phyloP scores from a whole-genome alignment of 2,329 filamentous ascomycete species.

The Sordariomycetes sp. region DNA sequence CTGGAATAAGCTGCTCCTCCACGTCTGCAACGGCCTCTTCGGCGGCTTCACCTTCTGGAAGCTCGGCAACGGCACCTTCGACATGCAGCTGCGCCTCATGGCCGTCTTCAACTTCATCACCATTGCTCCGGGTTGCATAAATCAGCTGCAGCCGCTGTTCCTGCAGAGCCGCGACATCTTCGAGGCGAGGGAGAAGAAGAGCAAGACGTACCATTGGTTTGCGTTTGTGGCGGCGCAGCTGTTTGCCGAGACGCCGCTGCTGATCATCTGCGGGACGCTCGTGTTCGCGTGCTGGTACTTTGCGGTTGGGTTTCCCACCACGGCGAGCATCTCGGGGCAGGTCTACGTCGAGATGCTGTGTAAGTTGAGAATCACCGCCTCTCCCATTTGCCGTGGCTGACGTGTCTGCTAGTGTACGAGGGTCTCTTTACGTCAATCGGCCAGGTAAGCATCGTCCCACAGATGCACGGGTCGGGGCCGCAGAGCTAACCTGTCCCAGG shows the following conservation, averaged over 20 bases:
- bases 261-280: constrained; percentile 48
- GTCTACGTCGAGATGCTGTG: constrained; percentile 27
- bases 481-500: too few species aligned
- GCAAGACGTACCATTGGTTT: constrained; percentile 48
- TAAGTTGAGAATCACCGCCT: too few species aligned
- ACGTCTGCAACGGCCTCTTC: constrained; percentile 41
- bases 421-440: constrained; percentile 48
- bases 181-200: constrained; percentile 46
- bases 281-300: constrained; percentile 48
- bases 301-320: constrained; percentile 34
- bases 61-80: constrained; percentile 34
- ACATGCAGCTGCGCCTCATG: constrained; percentile 41
- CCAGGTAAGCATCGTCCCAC: constrained; percentile 26
- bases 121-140: constrained; percentile 42
- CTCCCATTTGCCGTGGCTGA: too few species aligned
- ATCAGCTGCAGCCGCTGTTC: constrained; percentile 46
- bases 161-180: constrained; percentile 42
- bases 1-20: constrained; percentile 47
- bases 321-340: constrained; percentile 32
- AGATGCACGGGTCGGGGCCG: too few species aligned
- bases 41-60: constrained; percentile 51
- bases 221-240: constrained; percentile 55
- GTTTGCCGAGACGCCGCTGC: constrained; percentile 58
- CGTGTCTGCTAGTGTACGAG: constrained; percentile 40
- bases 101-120: constrained; percentile 52